Evolutionary conservation across 2,329 filamentous ascomycete species (phyloP), one percentile per base, ranked within the genome.

Genomic region (Tolypocladium nubicola): DNA sequence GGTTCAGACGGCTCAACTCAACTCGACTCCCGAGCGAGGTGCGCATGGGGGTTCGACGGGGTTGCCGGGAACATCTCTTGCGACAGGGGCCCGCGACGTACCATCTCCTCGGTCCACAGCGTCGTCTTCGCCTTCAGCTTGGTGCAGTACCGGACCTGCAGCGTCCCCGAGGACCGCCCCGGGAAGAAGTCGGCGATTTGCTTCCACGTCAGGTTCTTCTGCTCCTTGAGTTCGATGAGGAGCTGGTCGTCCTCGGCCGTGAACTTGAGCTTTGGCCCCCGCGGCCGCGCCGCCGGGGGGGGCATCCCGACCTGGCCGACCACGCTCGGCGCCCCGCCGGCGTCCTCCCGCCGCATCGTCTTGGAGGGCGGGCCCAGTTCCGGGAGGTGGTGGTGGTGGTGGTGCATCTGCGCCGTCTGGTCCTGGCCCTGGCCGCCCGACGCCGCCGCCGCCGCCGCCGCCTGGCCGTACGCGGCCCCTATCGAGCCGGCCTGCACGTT

Each of bases 141-240:
- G 49, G 91, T 96, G 70, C 92, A 97, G 71, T 97, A 97, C 40
- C 92, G 86, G 56, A 97, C 92, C 72, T 97, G 92, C 60, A 97
- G 75, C 37, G 92, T 96, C 21, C 92, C 92, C 52, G 89, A 95
- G 58, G 89, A 94, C 58, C 92, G 81, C 1, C 91, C 92, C 0
- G 92, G 92, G 65, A 97, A 97, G 74, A 96, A 96, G 68, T 96
- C 92, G 57, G 91, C 90, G 67, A 97, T 97, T 77, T 97, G 92
- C 74, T 96, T 96, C 92, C 92, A 97, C 5, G 92, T 96, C 68
- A 97, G 78, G 68, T 90, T 92, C 72, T 94, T 95, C 67, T 94
- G 92, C 73, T 97, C 92, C 72, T 97, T 97, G 61, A 97, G 77
- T 68, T 96, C 89, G 57, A 96, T 86, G 56, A 97, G 79, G 53